These are phyloP conservation scores for Aspergillus ellipticus DNA, from an alignment of 495 filamentous ascomycete genomes.

Conservation along the genomic window DNA sequence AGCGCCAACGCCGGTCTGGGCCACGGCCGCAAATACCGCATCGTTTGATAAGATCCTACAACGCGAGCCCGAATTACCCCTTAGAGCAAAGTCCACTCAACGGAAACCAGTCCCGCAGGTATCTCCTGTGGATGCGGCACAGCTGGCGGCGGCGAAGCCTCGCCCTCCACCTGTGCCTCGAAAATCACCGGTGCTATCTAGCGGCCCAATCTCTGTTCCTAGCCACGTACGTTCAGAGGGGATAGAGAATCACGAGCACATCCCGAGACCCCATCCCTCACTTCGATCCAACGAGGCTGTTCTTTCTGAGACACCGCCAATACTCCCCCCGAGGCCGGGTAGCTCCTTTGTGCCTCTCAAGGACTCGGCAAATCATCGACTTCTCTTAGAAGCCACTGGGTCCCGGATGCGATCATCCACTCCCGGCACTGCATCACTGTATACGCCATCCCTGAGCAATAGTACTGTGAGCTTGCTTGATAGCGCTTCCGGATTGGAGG, in stretches of 20 bases:
- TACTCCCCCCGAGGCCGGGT: conserved; percentile 27
- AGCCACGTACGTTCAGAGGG: neutral
- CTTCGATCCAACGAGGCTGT: conserved; percentile 10
- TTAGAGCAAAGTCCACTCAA: conserved; percentile 1
- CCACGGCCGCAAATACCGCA: neutral
- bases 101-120: conserved; percentile 8
- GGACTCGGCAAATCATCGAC: conserved; percentile 14
- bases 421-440: conserved; percentile 28
- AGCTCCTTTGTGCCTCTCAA: conserved; percentile 11
- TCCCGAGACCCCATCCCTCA: conserved; percentile 16
- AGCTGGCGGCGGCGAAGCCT: conserved; percentile 13
- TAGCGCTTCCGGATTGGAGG: conserved; percentile 31
- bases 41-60: conserved; percentile 4
- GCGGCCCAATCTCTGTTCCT: neutral
- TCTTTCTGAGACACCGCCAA: conserved; percentile 19
- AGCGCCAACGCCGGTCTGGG: conserved; percentile 12
- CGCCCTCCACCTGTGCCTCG: conserved; percentile 17
- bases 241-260: neutral
- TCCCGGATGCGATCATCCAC: conserved; percentile 19
- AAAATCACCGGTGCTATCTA: conserved; percentile 6
- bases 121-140: conserved; percentile 3
- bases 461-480: conserved; percentile 29
- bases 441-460: conserved; percentile 22
- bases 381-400: conserved; percentile 1
- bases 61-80: neutral